A percentile compares a stretch with the other conserved stretches of the same genome.
Conservation (phyloP, 371 early-diverging fungal genomes). For the Saksenaea oblongispora region DNA sequence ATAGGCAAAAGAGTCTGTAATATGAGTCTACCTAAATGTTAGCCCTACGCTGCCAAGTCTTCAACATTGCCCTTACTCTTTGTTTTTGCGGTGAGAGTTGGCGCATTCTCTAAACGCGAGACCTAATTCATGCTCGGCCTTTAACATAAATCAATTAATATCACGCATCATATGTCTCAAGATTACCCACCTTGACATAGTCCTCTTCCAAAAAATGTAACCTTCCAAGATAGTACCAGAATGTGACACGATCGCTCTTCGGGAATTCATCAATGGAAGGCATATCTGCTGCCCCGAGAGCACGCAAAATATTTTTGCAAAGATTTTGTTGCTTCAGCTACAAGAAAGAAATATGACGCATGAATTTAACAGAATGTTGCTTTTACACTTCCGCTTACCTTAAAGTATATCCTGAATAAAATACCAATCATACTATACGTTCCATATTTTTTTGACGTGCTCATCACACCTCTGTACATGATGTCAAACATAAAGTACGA, state of each 20-base stretch:
- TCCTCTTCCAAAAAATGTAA: conserved; percentile 83
- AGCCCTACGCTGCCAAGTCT: neutral
- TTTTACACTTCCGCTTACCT: conserved; percentile 44
- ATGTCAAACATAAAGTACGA: neutral
- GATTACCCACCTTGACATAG: conserved; percentile 55
- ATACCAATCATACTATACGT: conserved; percentile 84
- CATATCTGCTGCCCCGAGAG: conserved; percentile 70
- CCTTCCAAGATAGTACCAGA: conserved; percentile 82
- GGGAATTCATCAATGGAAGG: conserved; percentile 78
- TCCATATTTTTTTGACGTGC: conserved; percentile 85
- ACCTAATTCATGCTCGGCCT: conserved; percentile 73
- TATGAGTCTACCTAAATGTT: conserved; percentile 53
- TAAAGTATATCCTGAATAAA: conserved; percentile 83
- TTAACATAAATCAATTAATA: neutral
- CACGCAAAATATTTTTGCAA: conserved; percentile 81
- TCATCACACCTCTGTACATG: conserved; percentile 37
- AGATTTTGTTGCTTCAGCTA: conserved; percentile 78
- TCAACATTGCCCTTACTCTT: conserved; percentile 41
- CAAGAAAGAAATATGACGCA: neutral
- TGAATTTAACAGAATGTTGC: neutral
- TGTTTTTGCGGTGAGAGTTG: conserved; percentile 47
- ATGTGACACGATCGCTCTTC: conserved; percentile 83
- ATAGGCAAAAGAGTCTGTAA: conserved; percentile 77
- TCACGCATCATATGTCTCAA: neutral
- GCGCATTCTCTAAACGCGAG: conserved; percentile 73